Evolutionary conservation across 805 yeast genomes (phyloP), one percentile per base, ranked within the genome.

Genomic region (Blastobotrys peoriensis): DNA sequence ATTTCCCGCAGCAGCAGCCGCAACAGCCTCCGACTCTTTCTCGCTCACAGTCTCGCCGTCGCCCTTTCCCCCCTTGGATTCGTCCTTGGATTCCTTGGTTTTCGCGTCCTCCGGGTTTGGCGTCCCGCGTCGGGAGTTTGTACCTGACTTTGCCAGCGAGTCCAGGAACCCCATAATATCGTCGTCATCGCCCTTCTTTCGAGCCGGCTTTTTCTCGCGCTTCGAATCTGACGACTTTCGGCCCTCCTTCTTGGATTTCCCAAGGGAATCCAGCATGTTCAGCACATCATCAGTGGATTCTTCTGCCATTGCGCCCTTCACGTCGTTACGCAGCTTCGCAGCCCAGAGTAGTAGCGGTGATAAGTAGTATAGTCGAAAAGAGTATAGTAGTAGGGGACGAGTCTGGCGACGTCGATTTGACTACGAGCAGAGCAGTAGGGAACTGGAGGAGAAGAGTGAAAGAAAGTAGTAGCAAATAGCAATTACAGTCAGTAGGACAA

Each of bases 161-260:
- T 68, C 73, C 23, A 69, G 52, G 40, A 69, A 67, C 5, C 69
- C 73, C 46, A 68, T 58, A 23, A 69, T 56, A 28, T 69, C 72
- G n/a, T 67, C 68, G 45, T 53, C 55, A 43, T 58, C 23, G 33
- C 33, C 15, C 20, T 25, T 13, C 17, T 35, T 35, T 34, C 21
- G 10, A 20, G 19, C 45, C 22, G 45, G 17, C 40, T 51, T 33
- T 40, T 38, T 16, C 22, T 45, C 41, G 35, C 47, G 33, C 39
- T 43, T 44, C 41, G 49, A 44, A n/a, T 41, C 41, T 6, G 47
- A 17, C 10, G 43, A 34, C n/a, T 49, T 48, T 41, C 51, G 48
- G 38, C 49, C 50, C 43, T 52, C 49, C 50, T 54, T 51, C 37
- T 45, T 45, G 30, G 45, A 53, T 40, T 51, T 51, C 38, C 61